These are phyloP conservation scores for Picea glauca DNA, from an alignment of 75 land plant genomes.

Conservation along the genomic window DNA sequence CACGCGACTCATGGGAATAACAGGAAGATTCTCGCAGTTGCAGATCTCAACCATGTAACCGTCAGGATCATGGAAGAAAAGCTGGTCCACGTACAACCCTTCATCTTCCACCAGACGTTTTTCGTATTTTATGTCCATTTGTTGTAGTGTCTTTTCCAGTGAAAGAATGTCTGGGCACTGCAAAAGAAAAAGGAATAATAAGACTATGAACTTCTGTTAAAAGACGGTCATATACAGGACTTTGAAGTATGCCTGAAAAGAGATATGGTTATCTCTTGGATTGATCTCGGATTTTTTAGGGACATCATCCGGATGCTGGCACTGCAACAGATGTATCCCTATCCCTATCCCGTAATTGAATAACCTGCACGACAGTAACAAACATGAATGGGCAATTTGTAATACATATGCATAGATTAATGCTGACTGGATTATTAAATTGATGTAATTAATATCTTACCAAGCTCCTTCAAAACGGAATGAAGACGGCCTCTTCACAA, in stretches of 20 bases:
- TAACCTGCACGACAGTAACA: constrained; percentile 11
- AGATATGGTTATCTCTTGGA: constrained; percentile 30
- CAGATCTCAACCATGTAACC: constrained; percentile 77
- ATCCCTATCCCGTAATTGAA: constrained; percentile 1
- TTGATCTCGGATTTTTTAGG: constrained; percentile 21
- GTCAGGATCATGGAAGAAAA: constrained; percentile 52
- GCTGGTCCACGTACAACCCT: constrained; percentile 31
- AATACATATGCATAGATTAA: too few relatives aligned
- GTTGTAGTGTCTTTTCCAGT: too few relatives aligned
- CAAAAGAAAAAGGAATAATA: too few relatives aligned
- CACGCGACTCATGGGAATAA: constrained; percentile 19
- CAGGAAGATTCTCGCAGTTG: constrained; percentile 54
- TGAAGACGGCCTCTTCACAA: constrained; percentile 36
- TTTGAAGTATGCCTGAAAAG: constrained; percentile 19
- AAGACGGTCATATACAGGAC: too few relatives aligned
- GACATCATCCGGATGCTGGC: constrained; percentile 6
- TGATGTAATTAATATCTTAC: constrained; percentile 7
- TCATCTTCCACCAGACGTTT: constrained; percentile 20
- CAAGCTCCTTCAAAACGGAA: constrained; percentile 50
- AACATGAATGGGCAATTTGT: neutral
- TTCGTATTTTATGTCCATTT: constrained; percentile 23
- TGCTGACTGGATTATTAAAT: too few relatives aligned
- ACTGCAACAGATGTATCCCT: constrained; percentile 23
- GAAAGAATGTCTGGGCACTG: too few relatives aligned
- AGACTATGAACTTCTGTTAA: too few relatives aligned